These are phyloP conservation scores for Darksidea phi DNA, from an alignment of 495 filamentous ascomycete genomes.

Conservation along the genomic window DNA sequence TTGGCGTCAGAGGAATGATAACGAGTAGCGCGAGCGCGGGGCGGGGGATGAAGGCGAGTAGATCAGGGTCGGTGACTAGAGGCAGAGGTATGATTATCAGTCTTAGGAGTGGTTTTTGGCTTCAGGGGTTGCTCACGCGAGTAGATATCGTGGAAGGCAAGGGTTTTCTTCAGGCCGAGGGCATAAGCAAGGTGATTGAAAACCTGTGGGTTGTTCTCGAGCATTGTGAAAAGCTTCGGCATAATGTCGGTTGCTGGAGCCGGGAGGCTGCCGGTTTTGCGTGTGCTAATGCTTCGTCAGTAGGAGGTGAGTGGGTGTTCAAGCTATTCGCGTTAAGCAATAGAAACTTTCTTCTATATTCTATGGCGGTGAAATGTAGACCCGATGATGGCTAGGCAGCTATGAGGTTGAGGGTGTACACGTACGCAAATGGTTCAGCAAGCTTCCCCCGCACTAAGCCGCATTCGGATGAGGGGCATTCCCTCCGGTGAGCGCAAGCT, in stretches of 20 bases:
- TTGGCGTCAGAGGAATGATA: conserved; percentile 27
- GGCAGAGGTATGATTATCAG: too few relatives aligned
- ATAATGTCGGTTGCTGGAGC: not conserved
- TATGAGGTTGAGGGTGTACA: not conserved
- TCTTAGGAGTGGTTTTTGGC: too few relatives aligned
- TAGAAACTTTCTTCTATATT: not conserved
- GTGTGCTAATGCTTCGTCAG: not conserved
- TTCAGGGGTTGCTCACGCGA: too few relatives aligned
- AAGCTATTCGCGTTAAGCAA: not conserved
- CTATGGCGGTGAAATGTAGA: not conserved
- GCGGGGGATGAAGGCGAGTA: conserved; percentile 34
- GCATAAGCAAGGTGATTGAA: conserved; percentile 25
- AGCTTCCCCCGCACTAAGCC: conserved; percentile 13
- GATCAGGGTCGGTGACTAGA: conserved; percentile 31
- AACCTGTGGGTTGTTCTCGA: conserved; percentile 34
- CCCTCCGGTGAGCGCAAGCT: not conserved
- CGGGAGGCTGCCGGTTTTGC: not conserved
- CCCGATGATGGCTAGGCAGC: not conserved
- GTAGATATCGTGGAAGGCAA: conserved; percentile 34
- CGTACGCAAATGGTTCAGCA: not conserved
- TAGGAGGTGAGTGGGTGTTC: not conserved
- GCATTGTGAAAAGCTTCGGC: conserved; percentile 21
- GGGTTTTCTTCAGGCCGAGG: conserved; percentile 17
- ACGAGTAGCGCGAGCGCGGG: conserved; percentile 33
- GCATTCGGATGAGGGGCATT: conserved; percentile 1